Conservation (phyloP, 129 eudicot genomes). For the Mikania micrantha region DNA sequence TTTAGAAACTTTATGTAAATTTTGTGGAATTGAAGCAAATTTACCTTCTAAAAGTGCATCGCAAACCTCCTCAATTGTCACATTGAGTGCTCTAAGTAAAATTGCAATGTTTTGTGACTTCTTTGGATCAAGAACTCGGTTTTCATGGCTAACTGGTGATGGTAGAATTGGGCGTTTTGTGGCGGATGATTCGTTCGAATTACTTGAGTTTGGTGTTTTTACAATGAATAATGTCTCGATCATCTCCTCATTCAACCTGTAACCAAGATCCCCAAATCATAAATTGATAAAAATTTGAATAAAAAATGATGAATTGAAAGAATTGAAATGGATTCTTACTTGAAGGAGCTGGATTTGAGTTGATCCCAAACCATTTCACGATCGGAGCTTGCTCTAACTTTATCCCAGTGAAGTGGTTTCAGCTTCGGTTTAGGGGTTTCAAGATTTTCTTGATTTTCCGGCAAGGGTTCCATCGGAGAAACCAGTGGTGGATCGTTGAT, state of each 20-base stretch:
- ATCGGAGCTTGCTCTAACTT: slow-evolving; percentile 96
- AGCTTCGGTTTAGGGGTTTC: slow-evolving; percentile 69
- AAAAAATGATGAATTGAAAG: neutral
- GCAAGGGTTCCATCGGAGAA: slow-evolving; percentile 57
- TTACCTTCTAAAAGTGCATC: slow-evolving; percentile 92
- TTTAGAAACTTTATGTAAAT: neutral
- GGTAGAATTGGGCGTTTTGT: slow-evolving; percentile 52
- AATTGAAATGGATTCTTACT: slow-evolving; percentile 31
- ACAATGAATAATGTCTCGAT: slow-evolving; percentile 86
- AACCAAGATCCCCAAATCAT: slow-evolving; percentile 15
- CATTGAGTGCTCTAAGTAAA: slow-evolving; percentile 75
- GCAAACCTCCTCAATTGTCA: slow-evolving; percentile 91
- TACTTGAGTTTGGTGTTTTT: slow-evolving; percentile 48
- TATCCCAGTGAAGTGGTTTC: slow-evolving; percentile 97
- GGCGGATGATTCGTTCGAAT: slow-evolving; percentile 39
- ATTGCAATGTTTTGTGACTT: slow-evolving; percentile 93
- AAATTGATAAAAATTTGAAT: neutral
- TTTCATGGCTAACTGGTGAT: slow-evolving; percentile 39
- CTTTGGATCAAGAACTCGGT: slow-evolving; percentile 87
- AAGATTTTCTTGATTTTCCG: slow-evolving; percentile 34
- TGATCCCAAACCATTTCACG: slow-evolving; percentile 99
- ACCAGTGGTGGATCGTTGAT: slow-evolving; percentile 32
- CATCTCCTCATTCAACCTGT: slow-evolving; percentile 97
- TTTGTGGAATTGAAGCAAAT: neutral
- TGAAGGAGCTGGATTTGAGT: slow-evolving; percentile 86